A percentile compares a stretch with the other conserved stretches of the same genome.
These are phyloP conservation scores for Alopecurus myosuroides DNA, from an alignment of 176 grass and related monocot species.

Conservation along the genomic window DNA sequence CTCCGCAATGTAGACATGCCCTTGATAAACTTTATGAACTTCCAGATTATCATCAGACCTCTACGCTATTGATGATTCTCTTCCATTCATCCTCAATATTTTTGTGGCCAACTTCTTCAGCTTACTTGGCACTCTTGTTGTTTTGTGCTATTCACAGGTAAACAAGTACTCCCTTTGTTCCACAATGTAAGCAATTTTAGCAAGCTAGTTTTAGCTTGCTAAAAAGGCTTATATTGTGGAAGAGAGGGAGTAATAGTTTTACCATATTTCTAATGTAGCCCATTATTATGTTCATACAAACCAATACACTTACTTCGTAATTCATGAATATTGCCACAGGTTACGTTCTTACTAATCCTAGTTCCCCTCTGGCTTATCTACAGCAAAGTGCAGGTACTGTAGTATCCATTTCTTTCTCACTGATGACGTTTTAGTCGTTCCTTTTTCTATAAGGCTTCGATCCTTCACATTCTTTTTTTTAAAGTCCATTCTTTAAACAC, in stretches of 20 bases:
- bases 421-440: background rate
- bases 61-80: conserved; percentile 90
- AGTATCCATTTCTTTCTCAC: background rate
- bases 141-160: conserved; percentile 95
- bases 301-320: conserved; percentile 20
- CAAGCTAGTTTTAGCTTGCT: no score
- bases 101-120: conserved; percentile 88
- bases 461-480: background rate
- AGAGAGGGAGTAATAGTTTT: conserved; percentile 9
- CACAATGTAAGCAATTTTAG: no score
- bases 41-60: conserved; percentile 93
- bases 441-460: background rate
- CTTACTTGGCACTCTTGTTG: conserved; percentile 66
- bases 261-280: background rate
- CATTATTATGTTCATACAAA: background rate
- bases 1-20: background rate
- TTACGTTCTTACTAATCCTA: conserved; percentile 72
- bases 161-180: no score
- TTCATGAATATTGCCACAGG: conserved; percentile 43
- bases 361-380: conserved; percentile 83
- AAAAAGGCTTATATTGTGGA: no score
- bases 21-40: conserved; percentile 17
- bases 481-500: background rate
- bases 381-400: conserved; percentile 62
- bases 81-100: conserved; percentile 99